Percentiles rank a stretch among this genome's conserved stretches.
Evolutionary conservation across 805 yeast genomes (phyloP).

Genomic region (Lipomyces starkeyi): DNA sequence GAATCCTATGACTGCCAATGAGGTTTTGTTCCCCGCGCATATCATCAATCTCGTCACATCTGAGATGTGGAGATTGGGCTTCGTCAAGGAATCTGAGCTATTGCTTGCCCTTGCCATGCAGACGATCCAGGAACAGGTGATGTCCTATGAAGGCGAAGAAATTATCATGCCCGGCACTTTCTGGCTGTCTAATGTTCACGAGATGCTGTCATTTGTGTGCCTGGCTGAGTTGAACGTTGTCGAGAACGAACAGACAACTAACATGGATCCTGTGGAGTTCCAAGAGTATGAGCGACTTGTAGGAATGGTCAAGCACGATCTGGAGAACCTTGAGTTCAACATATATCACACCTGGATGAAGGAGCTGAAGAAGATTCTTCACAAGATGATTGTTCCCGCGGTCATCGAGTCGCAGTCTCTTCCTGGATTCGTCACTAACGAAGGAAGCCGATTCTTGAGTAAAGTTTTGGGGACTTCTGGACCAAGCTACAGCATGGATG

Average conservation of each 20-base stretch:
- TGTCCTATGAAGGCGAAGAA: slow-evolving; percentile 81
- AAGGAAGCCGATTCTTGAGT: slow-evolving; percentile 76
- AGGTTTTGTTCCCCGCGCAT: slow-evolving; percentile 94
- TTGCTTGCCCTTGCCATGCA: slow-evolving; percentile 88
- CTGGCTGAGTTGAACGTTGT: slow-evolving; percentile 92
- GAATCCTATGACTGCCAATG: slow-evolving; percentile 81
- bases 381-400: slow-evolving; percentile 92
- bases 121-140: slow-evolving; percentile 83
- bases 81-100: slow-evolving; percentile 88
- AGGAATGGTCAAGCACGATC: slow-evolving; percentile 90
- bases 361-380: slow-evolving; percentile 87
- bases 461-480: slow-evolving; percentile 72
- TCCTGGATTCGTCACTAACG: slow-evolving; percentile 94
- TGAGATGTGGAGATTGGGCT: slow-evolving; percentile 98
- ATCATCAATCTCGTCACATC: slow-evolving; percentile 87
- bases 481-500: slow-evolving; percentile 86
- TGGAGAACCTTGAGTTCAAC: slow-evolving; percentile 89
- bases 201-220: slow-evolving; percentile 89
- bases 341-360: slow-evolving; percentile 97
- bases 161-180: slow-evolving; percentile 91
- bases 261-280: slow-evolving; percentile 88
- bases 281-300: slow-evolving; percentile 87
- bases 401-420: slow-evolving; percentile 92
- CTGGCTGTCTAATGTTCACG: slow-evolving; percentile 97
- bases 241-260: slow-evolving; percentile 79